Evolutionary conservation across 2,329 filamentous ascomycete genomes (phyloP).

Genomic region (Epichloe bromicola): DNA sequence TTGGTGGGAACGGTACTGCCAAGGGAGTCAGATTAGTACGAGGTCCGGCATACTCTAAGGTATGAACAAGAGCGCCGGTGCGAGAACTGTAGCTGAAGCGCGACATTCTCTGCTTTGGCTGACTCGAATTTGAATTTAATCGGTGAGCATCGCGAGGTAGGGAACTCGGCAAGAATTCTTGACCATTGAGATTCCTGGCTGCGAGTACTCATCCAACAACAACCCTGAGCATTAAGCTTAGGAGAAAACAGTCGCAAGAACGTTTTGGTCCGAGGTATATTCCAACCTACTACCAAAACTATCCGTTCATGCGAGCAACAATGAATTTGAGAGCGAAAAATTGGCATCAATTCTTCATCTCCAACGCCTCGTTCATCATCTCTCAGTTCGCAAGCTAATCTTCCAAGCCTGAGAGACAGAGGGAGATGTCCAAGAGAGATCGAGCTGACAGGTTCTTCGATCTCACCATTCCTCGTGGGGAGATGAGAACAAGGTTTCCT

Average conservation of each 20-base stretch:
- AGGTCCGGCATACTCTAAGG: constrained; percentile 49
- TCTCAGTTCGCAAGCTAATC: constrained; percentile 39
- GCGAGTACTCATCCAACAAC: constrained; percentile 59
- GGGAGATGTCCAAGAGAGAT: constrained; percentile 56
- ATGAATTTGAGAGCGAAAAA: constrained; percentile 67
- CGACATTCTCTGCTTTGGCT: constrained; percentile 84
- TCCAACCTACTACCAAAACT: constrained; percentile 11
- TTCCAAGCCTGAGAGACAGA: constrained; percentile 35
- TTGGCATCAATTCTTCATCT: constrained; percentile 44
- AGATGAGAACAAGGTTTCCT: constrained; percentile 15
- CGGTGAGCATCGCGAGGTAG: constrained; percentile 43
- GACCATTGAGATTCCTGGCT: background rate
- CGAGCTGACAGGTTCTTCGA: constrained; percentile 53
- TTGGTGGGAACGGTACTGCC: constrained; percentile 78
- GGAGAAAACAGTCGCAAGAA: constrained; percentile 23
- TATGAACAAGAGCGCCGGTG: constrained; percentile 63
- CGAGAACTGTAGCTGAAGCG: constrained; percentile 85
- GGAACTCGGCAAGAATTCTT: constrained; percentile 2
- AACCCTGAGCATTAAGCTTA: constrained; percentile 39
- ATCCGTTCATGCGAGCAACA: constrained; percentile 34
- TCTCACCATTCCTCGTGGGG: constrained; percentile 4
- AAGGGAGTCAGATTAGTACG: constrained; percentile 60
- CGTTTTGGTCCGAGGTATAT: constrained; percentile 11
- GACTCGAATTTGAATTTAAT: constrained; percentile 75
- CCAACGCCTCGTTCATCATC: constrained; percentile 61